phyloP scores from a whole-genome alignment of 495 filamentous ascomycete genomes.

The Cenococcum geophilum region DNA sequence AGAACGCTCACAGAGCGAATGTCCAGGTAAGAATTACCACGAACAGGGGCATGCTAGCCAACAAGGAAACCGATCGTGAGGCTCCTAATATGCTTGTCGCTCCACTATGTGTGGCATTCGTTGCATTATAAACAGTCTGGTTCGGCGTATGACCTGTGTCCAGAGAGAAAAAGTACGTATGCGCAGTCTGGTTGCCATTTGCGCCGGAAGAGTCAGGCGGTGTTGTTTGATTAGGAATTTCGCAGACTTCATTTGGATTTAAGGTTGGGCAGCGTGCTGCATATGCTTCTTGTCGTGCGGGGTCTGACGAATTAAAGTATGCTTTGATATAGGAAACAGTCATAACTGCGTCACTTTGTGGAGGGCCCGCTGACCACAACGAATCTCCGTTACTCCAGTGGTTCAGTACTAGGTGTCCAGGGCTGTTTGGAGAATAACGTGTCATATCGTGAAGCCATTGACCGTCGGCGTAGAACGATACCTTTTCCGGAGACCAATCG shows the following conservation, averaged over 20 bases:
- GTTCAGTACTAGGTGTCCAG: slow-evolving; percentile 61
- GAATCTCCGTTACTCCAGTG: slow-evolving; percentile 75
- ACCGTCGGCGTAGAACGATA: slow-evolving; percentile 62
- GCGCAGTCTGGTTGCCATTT: slow-evolving; percentile 36
- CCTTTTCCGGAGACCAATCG: slow-evolving; percentile 56
- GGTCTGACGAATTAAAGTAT: slow-evolving; percentile 65
- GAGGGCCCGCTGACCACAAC: slow-evolving; percentile 64
- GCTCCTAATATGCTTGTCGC: neutral
- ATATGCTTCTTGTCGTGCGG: slow-evolving; percentile 6
- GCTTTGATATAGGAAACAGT: slow-evolving; percentile 62
- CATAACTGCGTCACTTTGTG: slow-evolving; percentile 51
- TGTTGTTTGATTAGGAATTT: slow-evolving; percentile 50
- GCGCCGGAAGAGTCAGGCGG: slow-evolving; percentile 34
- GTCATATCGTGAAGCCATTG: slow-evolving; percentile 49
- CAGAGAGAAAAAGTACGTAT: slow-evolving; percentile 56
- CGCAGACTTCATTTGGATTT: slow-evolving; percentile 45
- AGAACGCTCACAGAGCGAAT: no score
- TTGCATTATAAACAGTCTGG: slow-evolving; percentile 8
- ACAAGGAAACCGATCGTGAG: neutral
- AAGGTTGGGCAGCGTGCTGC: slow-evolving; percentile 14
- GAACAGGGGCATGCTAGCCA: slow-evolving; percentile 8
- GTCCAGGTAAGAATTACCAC: slow-evolving; percentile 12
- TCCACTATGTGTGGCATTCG: slow-evolving; percentile 4
- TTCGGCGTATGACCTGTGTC: slow-evolving; percentile 24
- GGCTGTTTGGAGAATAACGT: slow-evolving; percentile 46